Base-by-base conservation (phyloP, 2,329 filamentous ascomycete species). In the Nannizzia gypsea region DNA sequence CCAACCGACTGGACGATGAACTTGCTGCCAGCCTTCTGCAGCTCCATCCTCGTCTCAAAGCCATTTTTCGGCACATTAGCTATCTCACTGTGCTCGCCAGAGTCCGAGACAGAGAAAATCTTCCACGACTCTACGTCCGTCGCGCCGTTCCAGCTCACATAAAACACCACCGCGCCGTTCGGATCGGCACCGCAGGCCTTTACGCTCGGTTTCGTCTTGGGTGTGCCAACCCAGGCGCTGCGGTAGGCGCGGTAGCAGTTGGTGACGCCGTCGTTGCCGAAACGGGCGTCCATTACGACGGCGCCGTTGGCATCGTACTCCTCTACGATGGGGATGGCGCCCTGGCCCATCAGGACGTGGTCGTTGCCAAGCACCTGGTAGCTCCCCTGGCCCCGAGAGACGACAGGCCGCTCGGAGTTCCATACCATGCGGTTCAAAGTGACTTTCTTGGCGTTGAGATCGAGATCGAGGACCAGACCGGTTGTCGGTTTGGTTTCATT, bases 101-200 rank as follows among this genome's bases (percentile, higher is more conserved):
- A 40, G 13, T 42, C 34, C 6, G 59, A 55, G 22, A 42, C 26
- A 31, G 22, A 15, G 55, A n/a, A 60, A 15, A 62, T 17, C 15
- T 48, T 57, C 62, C 61, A 64, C 11, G 57, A 56, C 9, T 59
- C 17, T 6, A 59, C 55, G 17, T 56, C 52, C 15, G 62, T 64
- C 3, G 61, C 62, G 5, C 62, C 62, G 28, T 64, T 64, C 62
- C 62, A 64, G 50, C 62, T 64, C 38, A 62, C 57, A 50, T 62
- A 62, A 11, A 60, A 56, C 20, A 28, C 26, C n/a, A 52, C 24
- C 24, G 26, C 22, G 4, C 56, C 56, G 11, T 38, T 26, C 9
- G 28, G 24, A 3, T 28, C 28, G 8, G 8, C 17, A 22, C 48
- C 48, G 24, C 59, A 61, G 42, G 56, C 59, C 26, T 52, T 55